Evolutionary conservation across 2,329 filamentous ascomycete genomes (phyloP), one percentile per base, ranked within the genome.

Genomic region (Colletotrichum australisinense): DNA sequence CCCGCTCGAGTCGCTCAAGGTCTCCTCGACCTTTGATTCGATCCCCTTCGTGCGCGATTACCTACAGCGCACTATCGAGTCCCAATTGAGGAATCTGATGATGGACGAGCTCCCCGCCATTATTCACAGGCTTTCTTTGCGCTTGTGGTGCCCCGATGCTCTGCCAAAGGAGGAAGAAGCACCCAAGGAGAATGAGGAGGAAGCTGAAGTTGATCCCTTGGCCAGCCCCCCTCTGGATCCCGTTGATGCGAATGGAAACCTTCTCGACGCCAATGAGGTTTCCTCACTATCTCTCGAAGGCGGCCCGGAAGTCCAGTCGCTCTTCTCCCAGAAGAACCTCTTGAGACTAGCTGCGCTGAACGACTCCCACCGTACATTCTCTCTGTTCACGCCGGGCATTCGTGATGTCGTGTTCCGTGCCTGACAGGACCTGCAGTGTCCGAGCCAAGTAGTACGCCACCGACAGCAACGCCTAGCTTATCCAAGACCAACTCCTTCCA

Each of bases 41-140:
- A 99, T 99, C 79, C 96, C 97, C 57, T 99, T 99, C 80, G 97
- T 99, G 75, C 93, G 97, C 77, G 95, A 99, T 83, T 98, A 98
- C 82, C 86, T 99, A 69, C 97, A 99, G 81, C 93, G 94, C 81
- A 97, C 96, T 74, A 99, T 99, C 78, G 97, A 99, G 84, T 93
- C 91, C 64, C 97, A 98, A 83, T 85, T 99, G 74, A 92, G 97
- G 35, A 95, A 95, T 67, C 82, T 99, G 76, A 97, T 99, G 88
- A 98, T 98, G 95, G 96, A 99, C 76, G 97, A 99, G 81, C 85
- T 99, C 28, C 97, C 97, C 0, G 95, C 96, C 62, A 98, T 98
- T 73, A 98, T 99, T 74, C 97, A 99, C 83, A 91, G 95, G 64
- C 85, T 99, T 24, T 98, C 96, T 0, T 86, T 98, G 70, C 92